Percentiles rank a stretch among this genome's conserved stretches.
These are phyloP conservation scores for Mesembryanthemum crystallinum DNA, from an alignment of 148 eudicot species.

Conservation along the genomic window DNA sequence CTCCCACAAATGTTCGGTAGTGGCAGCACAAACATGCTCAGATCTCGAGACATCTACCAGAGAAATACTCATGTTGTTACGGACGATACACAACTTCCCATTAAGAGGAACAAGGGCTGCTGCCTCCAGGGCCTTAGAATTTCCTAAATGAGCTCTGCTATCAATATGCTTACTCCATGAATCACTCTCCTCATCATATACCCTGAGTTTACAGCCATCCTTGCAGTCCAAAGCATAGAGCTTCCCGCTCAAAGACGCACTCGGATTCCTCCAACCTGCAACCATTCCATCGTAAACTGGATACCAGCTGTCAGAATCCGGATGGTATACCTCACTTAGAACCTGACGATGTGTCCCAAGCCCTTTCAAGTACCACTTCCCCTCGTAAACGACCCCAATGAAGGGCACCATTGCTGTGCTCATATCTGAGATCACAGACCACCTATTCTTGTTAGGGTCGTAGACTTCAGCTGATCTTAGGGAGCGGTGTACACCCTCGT, in stretches of 20 bases:
- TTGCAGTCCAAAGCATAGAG: conserved; percentile 85
- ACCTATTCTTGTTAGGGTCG: conserved; percentile 76
- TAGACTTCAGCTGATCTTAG: conserved; percentile 82
- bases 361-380: conserved; percentile 90
- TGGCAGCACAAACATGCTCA: conserved; percentile 28
- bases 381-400: conserved; percentile 81
- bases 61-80: conserved; percentile 85
- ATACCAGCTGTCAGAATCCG: conserved; percentile 64
- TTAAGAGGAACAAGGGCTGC: conserved; percentile 75
- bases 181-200: conserved; percentile 64
- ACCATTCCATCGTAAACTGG: conserved; percentile 79
- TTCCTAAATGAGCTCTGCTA: conserved; percentile 73
- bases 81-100: conserved; percentile 64
- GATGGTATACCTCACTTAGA: conserved; percentile 75
- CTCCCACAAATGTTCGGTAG: conserved; percentile 67
- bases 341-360: conserved; percentile 80
- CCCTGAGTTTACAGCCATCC: conserved; percentile 82
- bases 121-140: conserved; percentile 72
- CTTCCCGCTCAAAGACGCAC: conserved; percentile 56
- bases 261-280: conserved; percentile 86
- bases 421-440: conserved; percentile 85
- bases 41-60: conserved; percentile 67
- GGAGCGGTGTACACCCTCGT: conserved; percentile 68
- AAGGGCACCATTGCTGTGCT: conserved; percentile 88
- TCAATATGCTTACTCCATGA: conserved; percentile 82